phyloP scores from a whole-genome alignment of 1,284 basidiomycete species.

The Puccinia coronata region DNA sequence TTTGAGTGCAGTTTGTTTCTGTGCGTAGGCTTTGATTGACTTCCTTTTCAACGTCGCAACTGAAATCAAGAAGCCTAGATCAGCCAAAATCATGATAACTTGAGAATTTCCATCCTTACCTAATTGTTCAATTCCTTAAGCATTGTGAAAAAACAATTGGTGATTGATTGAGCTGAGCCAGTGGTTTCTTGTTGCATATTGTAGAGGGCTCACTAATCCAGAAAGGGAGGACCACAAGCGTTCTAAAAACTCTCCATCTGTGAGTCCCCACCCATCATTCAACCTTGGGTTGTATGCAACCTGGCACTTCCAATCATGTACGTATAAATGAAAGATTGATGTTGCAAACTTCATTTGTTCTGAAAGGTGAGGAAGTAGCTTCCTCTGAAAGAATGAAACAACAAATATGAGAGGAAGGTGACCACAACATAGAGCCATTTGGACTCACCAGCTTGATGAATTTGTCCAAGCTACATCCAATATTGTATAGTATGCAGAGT shows the following conservation, averaged over 20 bases:
- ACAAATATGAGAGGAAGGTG: too few species aligned
- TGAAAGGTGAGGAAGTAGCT: not conserved
- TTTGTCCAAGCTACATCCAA: constrained; percentile 19
- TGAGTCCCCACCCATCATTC: not conserved
- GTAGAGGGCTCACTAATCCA: not conserved
- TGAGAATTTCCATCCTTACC: too few species aligned
- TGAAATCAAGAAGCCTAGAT: too few species aligned
- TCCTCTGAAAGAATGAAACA: not conserved
- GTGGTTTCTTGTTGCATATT: not conserved
- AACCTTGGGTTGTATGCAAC: not conserved
- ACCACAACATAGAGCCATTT: too few species aligned
- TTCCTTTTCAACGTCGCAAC: not conserved
- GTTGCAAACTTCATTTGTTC: constrained; percentile 5
- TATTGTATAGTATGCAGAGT: not conserved
- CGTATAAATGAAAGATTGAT: constrained; percentile 7
- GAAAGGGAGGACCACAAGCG: not conserved
- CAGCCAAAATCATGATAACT: too few species aligned
- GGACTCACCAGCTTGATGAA: constrained; percentile 1
- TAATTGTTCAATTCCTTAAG: not conserved
- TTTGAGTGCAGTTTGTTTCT: too few species aligned
- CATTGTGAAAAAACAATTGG: not conserved
- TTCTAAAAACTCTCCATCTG: constrained; percentile 13
- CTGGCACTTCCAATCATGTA: constrained; percentile 27
- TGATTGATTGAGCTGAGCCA: not conserved
- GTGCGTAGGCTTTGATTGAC: not conserved